Evolutionary conservation across 139 green algal species (phyloP).

Genomic region (Coelastrella sp.): DNA sequence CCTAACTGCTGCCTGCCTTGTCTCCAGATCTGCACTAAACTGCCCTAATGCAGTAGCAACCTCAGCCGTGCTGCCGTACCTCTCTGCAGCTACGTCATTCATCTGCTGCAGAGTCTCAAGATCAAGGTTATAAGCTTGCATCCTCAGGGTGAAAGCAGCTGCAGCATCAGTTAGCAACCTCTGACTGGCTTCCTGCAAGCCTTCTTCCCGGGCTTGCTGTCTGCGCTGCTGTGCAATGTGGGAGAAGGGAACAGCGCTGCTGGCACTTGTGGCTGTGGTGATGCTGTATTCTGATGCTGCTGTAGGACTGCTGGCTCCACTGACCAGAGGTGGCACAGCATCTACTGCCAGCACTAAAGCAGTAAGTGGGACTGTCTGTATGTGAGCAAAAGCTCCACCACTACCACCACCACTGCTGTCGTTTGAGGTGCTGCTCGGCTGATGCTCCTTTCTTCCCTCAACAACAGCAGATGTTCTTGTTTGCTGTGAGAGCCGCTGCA

Average conservation of each 20-base stretch:
- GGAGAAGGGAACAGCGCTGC: constrained; percentile 36
- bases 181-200: not conserved
- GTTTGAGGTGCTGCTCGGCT: not conserved
- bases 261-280: constrained; percentile 8
- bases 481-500: too few relatives aligned
- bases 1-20: not conserved
- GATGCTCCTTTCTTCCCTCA: too few relatives aligned
- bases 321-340: not conserved
- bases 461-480: too few relatives aligned
- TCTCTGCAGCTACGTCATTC: constrained; percentile 30
- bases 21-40: constrained; percentile 25
- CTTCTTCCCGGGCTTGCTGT: not conserved
- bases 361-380: not conserved
- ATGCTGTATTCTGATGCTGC: constrained; percentile 30
- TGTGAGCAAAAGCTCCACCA: not conserved
- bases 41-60: constrained; percentile 33
- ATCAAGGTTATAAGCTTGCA: not conserved
- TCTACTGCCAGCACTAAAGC: not conserved
- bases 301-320: constrained; percentile 23
- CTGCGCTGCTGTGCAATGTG: constrained; percentile 30
- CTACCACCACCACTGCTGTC: not conserved
- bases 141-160: constrained; percentile 24
- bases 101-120: constrained; percentile 2
- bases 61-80: constrained; percentile 31
- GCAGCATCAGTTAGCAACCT: not conserved